Evolutionary conservation across 306 rosid genomes (phyloP).

Genomic region (Quercus engelmannii): DNA sequence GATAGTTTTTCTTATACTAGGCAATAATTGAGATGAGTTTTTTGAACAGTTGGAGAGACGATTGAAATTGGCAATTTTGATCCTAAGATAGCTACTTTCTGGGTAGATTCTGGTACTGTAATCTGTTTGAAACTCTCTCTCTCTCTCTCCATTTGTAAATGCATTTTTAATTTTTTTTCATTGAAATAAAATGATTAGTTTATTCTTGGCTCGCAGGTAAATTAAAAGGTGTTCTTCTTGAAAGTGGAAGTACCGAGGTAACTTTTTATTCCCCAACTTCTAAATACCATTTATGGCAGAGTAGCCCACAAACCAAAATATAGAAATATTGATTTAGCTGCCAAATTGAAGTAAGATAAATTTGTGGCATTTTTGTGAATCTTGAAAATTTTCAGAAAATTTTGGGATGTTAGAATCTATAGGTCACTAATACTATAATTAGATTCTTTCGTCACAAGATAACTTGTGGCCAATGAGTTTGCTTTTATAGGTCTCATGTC

Average conservation of each 20-base stretch:
- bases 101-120: slow-evolving; percentile 82
- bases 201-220: slow-evolving; percentile 48
- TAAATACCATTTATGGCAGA: slow-evolving; percentile 1
- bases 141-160: background rate
- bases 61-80: slow-evolving; percentile 89
- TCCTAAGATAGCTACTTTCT: slow-evolving; percentile 91
- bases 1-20: background rate
- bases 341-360: background rate
- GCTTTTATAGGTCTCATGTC: background rate
- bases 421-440: background rate
- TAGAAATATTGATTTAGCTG: background rate
- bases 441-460: background rate
- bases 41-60: slow-evolving; percentile 79
- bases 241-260: slow-evolving; percentile 96
- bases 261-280: background rate
- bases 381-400: background rate
- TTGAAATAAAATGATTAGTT: slow-evolving; percentile 21
- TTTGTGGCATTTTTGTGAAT: background rate
- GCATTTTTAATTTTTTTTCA: slow-evolving; percentile 15
- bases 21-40: slow-evolving; percentile 13
- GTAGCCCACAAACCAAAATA: background rate
- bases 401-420: background rate
- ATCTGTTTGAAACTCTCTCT: background rate
- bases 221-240: slow-evolving; percentile 88
- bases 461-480: background rate